Conservation (phyloP, 306 rosid species). For the Vicia faba region DNA sequence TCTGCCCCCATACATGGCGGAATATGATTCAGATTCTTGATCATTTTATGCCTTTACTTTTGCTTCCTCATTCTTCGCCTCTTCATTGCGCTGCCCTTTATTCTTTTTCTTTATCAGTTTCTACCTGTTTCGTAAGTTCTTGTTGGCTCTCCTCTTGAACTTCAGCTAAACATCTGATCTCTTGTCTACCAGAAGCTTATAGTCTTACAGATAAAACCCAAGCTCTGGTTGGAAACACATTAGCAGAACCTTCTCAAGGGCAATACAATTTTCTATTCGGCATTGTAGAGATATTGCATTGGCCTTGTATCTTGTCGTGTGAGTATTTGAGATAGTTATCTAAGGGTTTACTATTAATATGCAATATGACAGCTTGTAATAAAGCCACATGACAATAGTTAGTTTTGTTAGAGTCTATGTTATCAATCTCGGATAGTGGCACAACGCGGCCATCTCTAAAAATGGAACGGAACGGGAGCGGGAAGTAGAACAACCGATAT, state of each 20-base stretch:
- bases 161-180: neutral
- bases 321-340: neutral
- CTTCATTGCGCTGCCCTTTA: neutral
- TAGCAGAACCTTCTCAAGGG: neutral
- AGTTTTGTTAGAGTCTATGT: neutral
- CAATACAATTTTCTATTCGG: neutral
- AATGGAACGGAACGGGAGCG: too few species aligned
- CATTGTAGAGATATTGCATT: constrained; percentile 2
- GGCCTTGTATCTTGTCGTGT: neutral
- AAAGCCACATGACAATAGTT: neutral
- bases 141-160: neutral
- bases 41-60: neutral
- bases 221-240: neutral
- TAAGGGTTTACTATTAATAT: neutral
- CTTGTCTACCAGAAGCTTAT: neutral
- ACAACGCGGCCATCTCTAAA: too few species aligned
- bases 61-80: neutral
- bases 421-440: too few species aligned
- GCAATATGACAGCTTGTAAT: neutral
- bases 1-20: neutral
- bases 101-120: neutral
- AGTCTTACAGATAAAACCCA: constrained; percentile 1
- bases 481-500: too few species aligned
- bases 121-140: neutral
- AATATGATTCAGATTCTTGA: neutral